Conservation (phyloP, 805 yeast genomes). For the Nakazawaea wyomingensis region DNA sequence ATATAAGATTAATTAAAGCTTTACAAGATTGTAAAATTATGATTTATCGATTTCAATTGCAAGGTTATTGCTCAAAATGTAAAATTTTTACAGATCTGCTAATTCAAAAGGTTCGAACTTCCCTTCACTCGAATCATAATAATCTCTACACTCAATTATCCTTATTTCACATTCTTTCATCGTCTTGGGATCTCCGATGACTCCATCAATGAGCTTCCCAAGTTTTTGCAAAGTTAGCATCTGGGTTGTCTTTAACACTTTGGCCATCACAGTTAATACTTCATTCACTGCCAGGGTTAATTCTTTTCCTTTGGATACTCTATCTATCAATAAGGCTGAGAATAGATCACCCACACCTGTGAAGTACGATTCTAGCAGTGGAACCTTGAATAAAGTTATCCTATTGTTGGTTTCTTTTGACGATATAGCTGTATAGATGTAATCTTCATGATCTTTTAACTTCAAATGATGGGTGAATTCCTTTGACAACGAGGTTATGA, state of each 20-base stretch:
- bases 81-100: background rate
- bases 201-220: conserved; percentile 38
- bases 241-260: conserved; percentile 38
- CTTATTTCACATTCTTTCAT: conserved; percentile 74
- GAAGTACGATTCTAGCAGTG: conserved; percentile 71
- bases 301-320: conserved; percentile 22
- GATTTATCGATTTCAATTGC: no score
- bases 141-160: conserved; percentile 53
- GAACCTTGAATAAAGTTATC: conserved; percentile 41
- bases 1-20: no score
- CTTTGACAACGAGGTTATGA: conserved; percentile 50
- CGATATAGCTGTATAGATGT: conserved; percentile 43
- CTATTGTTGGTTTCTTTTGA: conserved; percentile 19
- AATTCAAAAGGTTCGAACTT: conserved; percentile 3
- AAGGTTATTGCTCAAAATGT: no score
- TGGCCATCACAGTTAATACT: conserved; percentile 34
- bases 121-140: conserved; percentile 16
- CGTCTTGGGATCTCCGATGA: conserved; percentile 48
- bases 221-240: conserved; percentile 29
- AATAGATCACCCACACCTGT: conserved; percentile 95
- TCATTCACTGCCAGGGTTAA: conserved; percentile 31
- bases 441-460: conserved; percentile 7
- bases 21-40: no score
- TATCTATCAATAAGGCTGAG: conserved; percentile 70
- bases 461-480: conserved; percentile 5